phyloP scores from a whole-genome alignment of 129 eudicot genomes.

The carrot (Daucus carota) region DNA sequence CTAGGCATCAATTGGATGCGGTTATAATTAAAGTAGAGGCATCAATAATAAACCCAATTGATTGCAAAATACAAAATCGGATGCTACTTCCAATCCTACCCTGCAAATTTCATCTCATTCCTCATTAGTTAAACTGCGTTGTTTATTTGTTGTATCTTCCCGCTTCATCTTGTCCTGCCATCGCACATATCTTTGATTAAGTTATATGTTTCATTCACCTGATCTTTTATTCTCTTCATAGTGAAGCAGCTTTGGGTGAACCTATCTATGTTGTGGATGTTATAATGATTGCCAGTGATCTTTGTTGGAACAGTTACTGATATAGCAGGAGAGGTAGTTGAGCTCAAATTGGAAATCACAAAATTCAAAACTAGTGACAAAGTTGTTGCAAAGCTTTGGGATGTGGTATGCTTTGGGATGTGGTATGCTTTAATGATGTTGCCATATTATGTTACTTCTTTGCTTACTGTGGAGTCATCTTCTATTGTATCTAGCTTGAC shows the following conservation, averaged over 20 bases:
- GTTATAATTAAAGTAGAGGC: slow-evolving; percentile 59
- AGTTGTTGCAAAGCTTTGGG: slow-evolving; percentile 21
- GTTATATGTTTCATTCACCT: neutral
- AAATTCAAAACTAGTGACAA: slow-evolving; percentile 30
- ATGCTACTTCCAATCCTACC: slow-evolving; percentile 48
- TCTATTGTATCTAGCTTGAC: neutral
- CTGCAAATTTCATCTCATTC: slow-evolving; percentile 42
- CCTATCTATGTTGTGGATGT: neutral
- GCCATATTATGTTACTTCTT: neutral
- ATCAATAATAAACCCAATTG: slow-evolving; percentile 50
- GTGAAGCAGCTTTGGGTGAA: neutral
- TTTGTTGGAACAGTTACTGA: slow-evolving; percentile 26
- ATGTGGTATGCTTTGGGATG: neutral
- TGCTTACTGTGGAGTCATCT: neutral
- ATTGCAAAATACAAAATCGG: slow-evolving; percentile 55
- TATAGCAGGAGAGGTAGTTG: slow-evolving; percentile 33
- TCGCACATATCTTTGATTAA: neutral
- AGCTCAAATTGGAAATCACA: slow-evolving; percentile 19
- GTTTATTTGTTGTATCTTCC: neutral
- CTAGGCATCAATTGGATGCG: too few species aligned
- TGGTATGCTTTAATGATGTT: too few species aligned
- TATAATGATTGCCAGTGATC: neutral
- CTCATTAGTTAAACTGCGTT: slow-evolving; percentile 26
- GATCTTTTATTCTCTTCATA: neutral
- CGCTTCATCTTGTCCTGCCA: neutral